A percentile compares a stretch with the other conserved stretches of the same genome.
Conservation (phyloP, 2,329 filamentous ascomycete genomes). For the Calonectria pteridis region DNA sequence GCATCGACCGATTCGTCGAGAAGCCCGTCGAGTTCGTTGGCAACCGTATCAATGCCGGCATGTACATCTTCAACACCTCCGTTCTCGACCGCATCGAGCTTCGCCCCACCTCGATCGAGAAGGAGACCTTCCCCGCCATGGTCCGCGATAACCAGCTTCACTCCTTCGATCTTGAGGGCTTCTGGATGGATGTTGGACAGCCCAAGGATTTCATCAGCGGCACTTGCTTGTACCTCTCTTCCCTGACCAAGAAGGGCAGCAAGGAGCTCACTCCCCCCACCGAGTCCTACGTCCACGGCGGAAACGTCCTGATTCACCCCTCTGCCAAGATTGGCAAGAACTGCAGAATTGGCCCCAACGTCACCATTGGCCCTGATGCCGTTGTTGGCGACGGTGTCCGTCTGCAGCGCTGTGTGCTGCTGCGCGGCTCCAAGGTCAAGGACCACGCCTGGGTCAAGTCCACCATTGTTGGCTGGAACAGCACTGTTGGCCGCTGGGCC, state of each 20-base stretch:
- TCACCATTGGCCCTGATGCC: conserved; percentile 93
- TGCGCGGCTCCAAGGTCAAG: conserved; percentile 93
- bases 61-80: conserved; percentile 97
- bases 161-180: conserved; percentile 96
- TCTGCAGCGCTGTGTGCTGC: conserved; percentile 90
- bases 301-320: conserved; percentile 95
- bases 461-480: conserved; percentile 99
- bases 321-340: conserved; percentile 97
- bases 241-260: conserved; percentile 88
- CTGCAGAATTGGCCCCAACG: conserved; percentile 97
- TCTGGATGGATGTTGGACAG: conserved; percentile 99
- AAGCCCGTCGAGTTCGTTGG: conserved; percentile 99
- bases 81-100: conserved; percentile 93
- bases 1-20: conserved; percentile 99
- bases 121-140: conserved; percentile 98
- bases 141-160: conserved; percentile 90
- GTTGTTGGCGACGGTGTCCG: conserved; percentile 94
- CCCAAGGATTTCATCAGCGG: conserved; percentile 98
- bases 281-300: conserved; percentile 88
- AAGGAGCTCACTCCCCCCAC: conserved; percentile 81
- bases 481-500: conserved; percentile 94
- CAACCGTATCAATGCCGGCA: conserved; percentile 98
- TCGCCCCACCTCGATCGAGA: conserved; percentile 96
- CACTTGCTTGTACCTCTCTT: conserved; percentile 95
- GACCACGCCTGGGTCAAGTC: conserved; percentile 99